Percentiles rank a stretch among this genome's conserved stretches.
Conservation (phyloP, 176 grass and related monocot species). For the Eleusine indica region DNA sequence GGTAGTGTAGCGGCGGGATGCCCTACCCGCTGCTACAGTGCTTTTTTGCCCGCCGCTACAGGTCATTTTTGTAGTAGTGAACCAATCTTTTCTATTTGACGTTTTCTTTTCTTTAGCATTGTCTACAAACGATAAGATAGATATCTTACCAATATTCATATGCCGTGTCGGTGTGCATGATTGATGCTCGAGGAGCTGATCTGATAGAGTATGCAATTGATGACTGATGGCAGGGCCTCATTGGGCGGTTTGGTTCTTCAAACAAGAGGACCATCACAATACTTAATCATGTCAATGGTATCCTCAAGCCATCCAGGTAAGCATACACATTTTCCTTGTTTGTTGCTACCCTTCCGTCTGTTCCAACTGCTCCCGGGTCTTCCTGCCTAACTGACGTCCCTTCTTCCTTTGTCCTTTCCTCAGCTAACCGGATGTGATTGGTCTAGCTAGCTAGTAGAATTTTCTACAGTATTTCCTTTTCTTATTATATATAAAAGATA, state of each 20-base stretch:
- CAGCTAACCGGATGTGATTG: background rate
- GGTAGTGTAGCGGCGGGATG: no score
- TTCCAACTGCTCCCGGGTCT: background rate
- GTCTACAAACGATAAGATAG: background rate
- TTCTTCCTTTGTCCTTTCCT: background rate
- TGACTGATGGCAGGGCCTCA: slow-evolving; percentile 48
- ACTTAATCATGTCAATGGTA: slow-evolving; percentile 64
- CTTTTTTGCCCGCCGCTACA: no score
- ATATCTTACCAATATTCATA: background rate
- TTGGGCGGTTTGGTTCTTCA: slow-evolving; percentile 59
- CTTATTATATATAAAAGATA: no score
- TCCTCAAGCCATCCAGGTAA: slow-evolving; percentile 83
- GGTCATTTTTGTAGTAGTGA: no score
- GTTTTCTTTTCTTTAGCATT: background rate
- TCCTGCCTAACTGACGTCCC: no score
- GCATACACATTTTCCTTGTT: background rate
- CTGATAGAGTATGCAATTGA: background rate
- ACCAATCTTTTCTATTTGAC: no score
- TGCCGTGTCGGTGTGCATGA: background rate
- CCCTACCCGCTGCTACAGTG: no score
- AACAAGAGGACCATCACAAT: slow-evolving; percentile 72
- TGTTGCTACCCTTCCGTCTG: background rate
- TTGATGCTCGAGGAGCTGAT: background rate
- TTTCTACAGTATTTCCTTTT: no score
- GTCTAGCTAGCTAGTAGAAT: background rate